Percentiles rank a stretch among this genome's conserved stretches.
Conservation (phyloP, 805 yeast genomes). For the Barnettozyma sp. region DNA sequence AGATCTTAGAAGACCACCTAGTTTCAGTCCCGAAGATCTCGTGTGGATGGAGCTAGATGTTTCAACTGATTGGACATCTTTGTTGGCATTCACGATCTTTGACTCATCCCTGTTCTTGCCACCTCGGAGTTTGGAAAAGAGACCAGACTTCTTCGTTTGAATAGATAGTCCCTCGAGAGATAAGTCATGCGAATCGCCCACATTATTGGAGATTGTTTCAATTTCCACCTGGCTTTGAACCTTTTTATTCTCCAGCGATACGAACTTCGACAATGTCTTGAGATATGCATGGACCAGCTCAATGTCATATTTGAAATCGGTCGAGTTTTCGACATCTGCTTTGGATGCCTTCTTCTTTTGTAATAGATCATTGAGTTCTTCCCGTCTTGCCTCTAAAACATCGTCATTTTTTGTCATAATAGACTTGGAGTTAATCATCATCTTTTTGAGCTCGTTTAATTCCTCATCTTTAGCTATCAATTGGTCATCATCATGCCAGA, state of each 20-base stretch:
- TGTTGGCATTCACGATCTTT: conserved; percentile 11
- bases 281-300: conserved; percentile 47
- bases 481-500: conserved; percentile 95
- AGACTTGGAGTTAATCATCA: conserved; percentile 37
- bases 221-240: conserved; percentile 79
- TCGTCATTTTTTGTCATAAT: conserved; percentile 25
- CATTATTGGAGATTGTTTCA: conserved; percentile 81
- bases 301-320: conserved; percentile 28
- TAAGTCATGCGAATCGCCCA: conserved; percentile 51
- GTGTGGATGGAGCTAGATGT: conserved; percentile 16
- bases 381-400: conserved; percentile 26
- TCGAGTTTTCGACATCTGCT: conserved; percentile 38
- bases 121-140: conserved; percentile 36
- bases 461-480: conserved; percentile 51
- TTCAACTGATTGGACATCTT: conserved; percentile 19
- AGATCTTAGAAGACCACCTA: conserved; percentile 19
- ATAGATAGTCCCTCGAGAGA: conserved; percentile 46
- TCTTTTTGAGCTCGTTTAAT: conserved; percentile 42
- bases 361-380: conserved; percentile 25
- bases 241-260: conserved; percentile 65
- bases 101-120: conserved; percentile 10
- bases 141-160: conserved; percentile 46
- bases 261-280: conserved; percentile 49
- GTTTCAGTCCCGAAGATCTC: conserved; percentile 12
- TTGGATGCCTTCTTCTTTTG: conserved; percentile 32